Evolutionary conservation across 352 stramenopile species (phyloP), one percentile per base, ranked within the genome.

Genomic region (Phytophthora pistaciae): DNA sequence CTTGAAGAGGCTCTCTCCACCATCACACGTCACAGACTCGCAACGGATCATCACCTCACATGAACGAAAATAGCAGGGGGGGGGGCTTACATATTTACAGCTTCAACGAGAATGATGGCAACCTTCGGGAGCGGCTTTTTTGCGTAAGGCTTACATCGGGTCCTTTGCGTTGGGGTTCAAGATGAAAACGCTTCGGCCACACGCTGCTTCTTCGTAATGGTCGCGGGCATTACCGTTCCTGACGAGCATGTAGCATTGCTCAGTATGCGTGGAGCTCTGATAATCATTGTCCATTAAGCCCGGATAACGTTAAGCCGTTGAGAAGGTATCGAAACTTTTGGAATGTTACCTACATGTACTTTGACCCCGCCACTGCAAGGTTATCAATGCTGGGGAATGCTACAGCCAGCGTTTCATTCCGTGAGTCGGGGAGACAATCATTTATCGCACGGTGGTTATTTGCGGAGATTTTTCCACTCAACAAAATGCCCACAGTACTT

Each of bases 181-280:
- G 58, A 66, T 1, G 83, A 87, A 52, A 78, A 85, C 52, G 79
- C 66, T 5, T 89, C 83, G 3, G 81, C 86, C 65, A 87, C 88
- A 78, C 71, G 75, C 14, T 88, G 88, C 58, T 84, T 88, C 46
- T 88, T 88, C 54, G 81, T 88, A 27, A 75, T 91, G n/a, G 54
- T 85, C 3, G 70, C 72, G 64, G 83, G 87, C 62, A 76, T 68
- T 33, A 75, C 60, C n/a, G 69, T 89, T 14, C 72, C 88, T 1
- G 68, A 75, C 16, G 80, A 87, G 25, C n/a, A 50, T 18, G 44
- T 25, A 3, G 56, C n/a, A 67, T 89, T 48, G 23, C 85, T 78
- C 70, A 89, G 77, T 55, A 60, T 91, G 29, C 8, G 87, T 27
- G 79, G 81, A 5, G 77, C 66, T 0, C 20, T 56, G 16, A 83